Evolutionary conservation across 169 alveolate species (phyloP).

Genomic region (Plasmodium gonderi): DNA sequence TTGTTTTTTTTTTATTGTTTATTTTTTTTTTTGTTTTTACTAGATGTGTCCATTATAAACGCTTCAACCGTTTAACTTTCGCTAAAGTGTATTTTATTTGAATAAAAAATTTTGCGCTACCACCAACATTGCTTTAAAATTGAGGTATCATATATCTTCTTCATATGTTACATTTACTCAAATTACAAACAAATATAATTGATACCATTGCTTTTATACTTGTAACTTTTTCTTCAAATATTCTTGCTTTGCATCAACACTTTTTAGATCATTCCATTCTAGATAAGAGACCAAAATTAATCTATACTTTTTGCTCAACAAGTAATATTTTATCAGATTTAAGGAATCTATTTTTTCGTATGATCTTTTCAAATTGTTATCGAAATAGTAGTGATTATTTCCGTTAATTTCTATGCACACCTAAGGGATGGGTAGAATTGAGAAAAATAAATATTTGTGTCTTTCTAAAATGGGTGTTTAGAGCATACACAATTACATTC

Average conservation of each 20-base stretch:
- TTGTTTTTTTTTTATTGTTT: no score
- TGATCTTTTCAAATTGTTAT: conserved; percentile 40
- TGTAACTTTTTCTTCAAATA: conserved; percentile 25
- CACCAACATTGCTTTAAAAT: background rate
- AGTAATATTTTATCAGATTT: conserved; percentile 61
- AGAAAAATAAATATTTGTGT: background rate
- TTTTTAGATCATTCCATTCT: conserved; percentile 44
- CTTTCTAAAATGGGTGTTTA: background rate
- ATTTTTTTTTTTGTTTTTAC: background rate
- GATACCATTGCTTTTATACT: background rate
- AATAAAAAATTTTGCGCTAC: background rate
- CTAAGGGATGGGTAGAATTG: background rate
- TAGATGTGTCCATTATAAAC: background rate
- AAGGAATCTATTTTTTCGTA: conserved; percentile 35
- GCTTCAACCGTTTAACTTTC: background rate
- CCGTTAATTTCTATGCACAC: conserved; percentile 65
- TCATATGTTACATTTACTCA: background rate
- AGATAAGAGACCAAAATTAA: conserved; percentile 24
- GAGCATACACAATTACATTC: background rate
- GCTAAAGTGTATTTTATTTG: background rate
- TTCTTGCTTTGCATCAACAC: conserved; percentile 17
- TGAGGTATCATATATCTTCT: background rate
- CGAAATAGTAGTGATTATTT: conserved; percentile 42
- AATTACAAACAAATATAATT: no score
- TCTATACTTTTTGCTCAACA: conserved; percentile 46